Evolutionary conservation across 192 early-diverging fungal genomes (phyloP).

Genomic region (Rhizophagus clarus): DNA sequence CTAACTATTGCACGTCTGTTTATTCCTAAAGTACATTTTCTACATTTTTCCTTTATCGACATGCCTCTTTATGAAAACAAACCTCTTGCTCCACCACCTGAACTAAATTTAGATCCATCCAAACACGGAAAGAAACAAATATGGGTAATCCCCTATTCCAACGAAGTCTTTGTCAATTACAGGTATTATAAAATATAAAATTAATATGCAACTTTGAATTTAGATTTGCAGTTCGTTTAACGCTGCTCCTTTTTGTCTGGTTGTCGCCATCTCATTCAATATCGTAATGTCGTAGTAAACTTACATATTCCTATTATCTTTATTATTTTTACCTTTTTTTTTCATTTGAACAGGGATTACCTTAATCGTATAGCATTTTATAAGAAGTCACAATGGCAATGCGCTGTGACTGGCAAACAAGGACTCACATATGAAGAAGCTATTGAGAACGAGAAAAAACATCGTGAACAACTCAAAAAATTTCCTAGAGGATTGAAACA

Average conservation of each 20-base stretch:
- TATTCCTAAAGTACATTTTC: neutral
- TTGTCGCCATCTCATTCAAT: conserved; percentile 33
- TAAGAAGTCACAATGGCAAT: conserved; percentile 74
- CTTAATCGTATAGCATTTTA: conserved; percentile 68
- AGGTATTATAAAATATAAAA: conserved; percentile 43
- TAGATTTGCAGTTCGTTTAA: neutral
- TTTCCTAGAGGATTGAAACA: conserved; percentile 70
- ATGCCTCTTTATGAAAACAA: conserved; percentile 9
- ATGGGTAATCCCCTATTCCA: conserved; percentile 55
- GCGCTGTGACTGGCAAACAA: conserved; percentile 71
- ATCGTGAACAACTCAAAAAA: conserved; percentile 59
- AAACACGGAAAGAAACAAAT: conserved; percentile 44
- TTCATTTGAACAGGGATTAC: conserved; percentile 61
- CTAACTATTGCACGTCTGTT: neutral
- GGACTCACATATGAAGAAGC: conserved; percentile 84
- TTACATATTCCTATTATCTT: conserved; percentile 15
- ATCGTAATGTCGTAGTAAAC: neutral
- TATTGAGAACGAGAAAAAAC: conserved; percentile 69
- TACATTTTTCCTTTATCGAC: neutral
- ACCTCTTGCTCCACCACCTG: neutral
- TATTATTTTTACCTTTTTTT: conserved; percentile 17
- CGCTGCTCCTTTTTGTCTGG: conserved; percentile 1
- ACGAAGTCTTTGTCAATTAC: conserved; percentile 61
- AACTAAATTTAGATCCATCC: neutral
- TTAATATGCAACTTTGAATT: neutral